Evolutionary conservation across 2,329 filamentous ascomycete genomes (phyloP).

Genomic region (Diaporthe velutina): DNA sequence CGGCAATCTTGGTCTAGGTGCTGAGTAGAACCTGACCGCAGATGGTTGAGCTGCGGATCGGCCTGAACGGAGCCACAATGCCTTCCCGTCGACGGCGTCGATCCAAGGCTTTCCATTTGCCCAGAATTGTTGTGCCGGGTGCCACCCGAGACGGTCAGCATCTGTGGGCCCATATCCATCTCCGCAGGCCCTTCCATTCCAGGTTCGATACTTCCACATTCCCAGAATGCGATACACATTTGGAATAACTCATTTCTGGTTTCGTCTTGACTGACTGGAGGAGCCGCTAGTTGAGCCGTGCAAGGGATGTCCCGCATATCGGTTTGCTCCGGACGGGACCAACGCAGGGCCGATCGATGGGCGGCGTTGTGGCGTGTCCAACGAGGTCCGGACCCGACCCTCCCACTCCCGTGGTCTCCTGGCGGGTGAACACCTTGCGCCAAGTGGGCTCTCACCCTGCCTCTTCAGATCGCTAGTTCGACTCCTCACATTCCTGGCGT

Average conservation of each 20-base stretch:
- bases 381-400: slow-evolving; percentile 17
- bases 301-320: slow-evolving; percentile 26
- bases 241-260: background rate
- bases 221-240: background rate
- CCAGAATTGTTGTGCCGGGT: background rate
- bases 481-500: background rate
- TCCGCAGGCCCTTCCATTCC: background rate
- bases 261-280: background rate
- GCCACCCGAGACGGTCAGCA: slow-evolving; percentile 8
- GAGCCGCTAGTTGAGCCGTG: slow-evolving; percentile 14
- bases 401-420: background rate
- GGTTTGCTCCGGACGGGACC: slow-evolving; percentile 22
- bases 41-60: background rate
- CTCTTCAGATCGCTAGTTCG: slow-evolving; percentile 5
- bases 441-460: background rate
- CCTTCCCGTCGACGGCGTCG: background rate
- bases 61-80: background rate
- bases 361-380: slow-evolving; percentile 13
- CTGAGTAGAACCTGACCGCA: background rate
- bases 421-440: background rate
- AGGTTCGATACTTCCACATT: background rate
- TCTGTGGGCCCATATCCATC: background rate
- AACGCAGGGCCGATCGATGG: slow-evolving; percentile 18
- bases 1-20: background rate
- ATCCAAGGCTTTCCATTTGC: background rate